phyloP scores from a whole-genome alignment of 2,329 filamentous ascomycete species.

The Aspergillus sp. region DNA sequence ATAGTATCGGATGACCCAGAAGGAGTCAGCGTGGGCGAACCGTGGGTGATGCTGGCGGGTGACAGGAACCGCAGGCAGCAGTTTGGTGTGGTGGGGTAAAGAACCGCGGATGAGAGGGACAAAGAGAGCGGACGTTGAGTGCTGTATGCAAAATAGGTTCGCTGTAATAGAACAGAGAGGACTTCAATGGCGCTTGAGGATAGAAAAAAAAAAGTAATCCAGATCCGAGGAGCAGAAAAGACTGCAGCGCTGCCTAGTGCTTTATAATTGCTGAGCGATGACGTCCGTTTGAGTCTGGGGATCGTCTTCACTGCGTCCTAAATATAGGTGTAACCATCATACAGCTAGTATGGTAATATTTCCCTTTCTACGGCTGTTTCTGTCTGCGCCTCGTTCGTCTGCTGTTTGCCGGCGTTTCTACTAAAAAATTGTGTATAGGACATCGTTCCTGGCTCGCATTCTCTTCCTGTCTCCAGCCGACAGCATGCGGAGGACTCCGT shows the following conservation, averaged over 20 bases:
- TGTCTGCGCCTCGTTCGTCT: constrained; percentile 3
- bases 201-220: neutral
- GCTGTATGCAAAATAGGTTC: neutral
- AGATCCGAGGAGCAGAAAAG: neutral
- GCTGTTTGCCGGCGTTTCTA: neutral
- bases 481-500: neutral
- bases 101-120: constrained; percentile 2
- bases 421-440: neutral
- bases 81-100: constrained; percentile 18
- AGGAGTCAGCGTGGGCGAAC: constrained; percentile 22
- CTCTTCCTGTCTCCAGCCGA: neutral
- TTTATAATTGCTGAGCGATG: constrained; percentile 9
- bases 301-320: neutral
- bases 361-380: neutral
- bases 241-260: neutral
- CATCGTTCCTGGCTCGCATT: neutral
- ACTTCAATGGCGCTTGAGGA: neutral
- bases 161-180: neutral
- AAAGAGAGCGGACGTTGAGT: neutral
- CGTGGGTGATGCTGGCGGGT: constrained; percentile 39
- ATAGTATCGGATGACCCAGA: constrained; percentile 25
- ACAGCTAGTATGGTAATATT: constrained; percentile 9
- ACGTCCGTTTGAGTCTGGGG: constrained; percentile 9
- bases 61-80: constrained; percentile 28
- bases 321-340: constrained; percentile 3